These are phyloP conservation scores for Ogataea zsoltii DNA, from an alignment of 805 yeast species.

Conservation along the genomic window DNA sequence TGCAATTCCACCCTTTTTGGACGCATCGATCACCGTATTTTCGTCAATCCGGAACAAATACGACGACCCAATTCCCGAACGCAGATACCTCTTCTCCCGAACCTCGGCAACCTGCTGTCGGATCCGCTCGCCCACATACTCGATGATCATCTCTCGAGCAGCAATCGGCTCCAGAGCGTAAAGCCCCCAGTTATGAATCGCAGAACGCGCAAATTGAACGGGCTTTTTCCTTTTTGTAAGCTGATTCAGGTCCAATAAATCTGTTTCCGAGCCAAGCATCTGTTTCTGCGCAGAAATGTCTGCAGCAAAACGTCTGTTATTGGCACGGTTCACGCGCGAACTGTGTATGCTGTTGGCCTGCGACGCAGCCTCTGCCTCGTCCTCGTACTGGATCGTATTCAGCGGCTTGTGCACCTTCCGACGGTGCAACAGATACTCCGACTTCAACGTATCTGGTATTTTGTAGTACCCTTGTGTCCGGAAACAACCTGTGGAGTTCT, in stretches of 20 bases:
- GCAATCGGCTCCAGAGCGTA: slow-evolving; percentile 94
- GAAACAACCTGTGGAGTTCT: slow-evolving; percentile 58
- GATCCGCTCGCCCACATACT: slow-evolving; percentile 93
- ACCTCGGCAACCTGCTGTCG: slow-evolving; percentile 93
- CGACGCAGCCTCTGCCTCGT: slow-evolving; percentile 42
- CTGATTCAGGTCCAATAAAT: slow-evolving; percentile 79
- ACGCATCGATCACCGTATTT: slow-evolving; percentile 94
- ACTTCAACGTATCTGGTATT: slow-evolving; percentile 70
- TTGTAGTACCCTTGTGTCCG: slow-evolving; percentile 73
- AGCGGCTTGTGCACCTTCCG: slow-evolving; percentile 68
- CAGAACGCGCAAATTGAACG: slow-evolving; percentile 94
- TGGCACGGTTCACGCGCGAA: slow-evolving; percentile 83
- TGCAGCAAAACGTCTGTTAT: slow-evolving; percentile 84
- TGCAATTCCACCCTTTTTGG: slow-evolving; percentile 96
- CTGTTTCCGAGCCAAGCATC: slow-evolving; percentile 78
- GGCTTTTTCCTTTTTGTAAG: slow-evolving; percentile 89
- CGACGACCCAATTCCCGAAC: slow-evolving; percentile 94
- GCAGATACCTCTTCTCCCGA: slow-evolving; percentile 80
- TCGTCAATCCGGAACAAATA: slow-evolving; percentile 92
- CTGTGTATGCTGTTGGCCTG: slow-evolving; percentile 50
- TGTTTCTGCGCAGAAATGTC: slow-evolving; percentile 82
- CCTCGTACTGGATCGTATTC: slow-evolving; percentile 66
- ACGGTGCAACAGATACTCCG: slow-evolving; percentile 80
- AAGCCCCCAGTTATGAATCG: slow-evolving; percentile 97
- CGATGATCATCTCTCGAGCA: slow-evolving; percentile 97